Evolutionary conservation across 2,329 filamentous ascomycete genomes (phyloP).

Genomic region (Ceratocystis lukuohia): DNA sequence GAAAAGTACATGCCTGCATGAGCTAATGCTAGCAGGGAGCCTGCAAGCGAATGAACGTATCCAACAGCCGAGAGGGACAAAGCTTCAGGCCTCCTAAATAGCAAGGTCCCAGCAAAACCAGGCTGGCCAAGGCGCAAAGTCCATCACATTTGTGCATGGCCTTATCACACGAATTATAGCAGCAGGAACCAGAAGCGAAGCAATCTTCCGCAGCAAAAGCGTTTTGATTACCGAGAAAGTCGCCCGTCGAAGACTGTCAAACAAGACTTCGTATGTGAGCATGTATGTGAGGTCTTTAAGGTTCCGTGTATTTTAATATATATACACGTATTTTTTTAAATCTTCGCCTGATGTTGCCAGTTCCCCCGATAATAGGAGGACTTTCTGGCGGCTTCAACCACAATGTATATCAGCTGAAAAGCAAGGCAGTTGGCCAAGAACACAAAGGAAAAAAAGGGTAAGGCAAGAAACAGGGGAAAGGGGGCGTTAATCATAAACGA

Average conservation of each 20-base stretch:
- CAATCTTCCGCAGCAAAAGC: background rate
- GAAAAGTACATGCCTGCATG: background rate
- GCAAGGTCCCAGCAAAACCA: no score
- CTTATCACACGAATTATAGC: no score
- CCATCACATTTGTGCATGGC: no score
- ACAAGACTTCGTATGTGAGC: background rate
- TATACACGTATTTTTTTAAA: background rate
- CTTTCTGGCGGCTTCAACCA: background rate
- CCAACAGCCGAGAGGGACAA: no score
- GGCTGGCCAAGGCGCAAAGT: no score
- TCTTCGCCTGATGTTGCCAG: background rate
- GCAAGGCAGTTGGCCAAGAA: background rate
- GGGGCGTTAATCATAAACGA: background rate
- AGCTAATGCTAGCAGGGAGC: no score
- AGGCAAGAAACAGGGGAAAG: background rate
- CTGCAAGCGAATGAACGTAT: no score
- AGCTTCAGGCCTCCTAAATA: no score
- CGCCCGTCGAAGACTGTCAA: background rate
- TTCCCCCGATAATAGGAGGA: background rate
- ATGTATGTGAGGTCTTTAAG: background rate
- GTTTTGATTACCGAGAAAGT: background rate
- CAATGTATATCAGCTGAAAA: background rate
- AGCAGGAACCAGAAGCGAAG: background rate
- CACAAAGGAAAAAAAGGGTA: background rate
- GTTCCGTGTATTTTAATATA: no score